phyloP scores from a whole-genome alignment of 805 yeast species.

The Candida rishiriensis region DNA sequence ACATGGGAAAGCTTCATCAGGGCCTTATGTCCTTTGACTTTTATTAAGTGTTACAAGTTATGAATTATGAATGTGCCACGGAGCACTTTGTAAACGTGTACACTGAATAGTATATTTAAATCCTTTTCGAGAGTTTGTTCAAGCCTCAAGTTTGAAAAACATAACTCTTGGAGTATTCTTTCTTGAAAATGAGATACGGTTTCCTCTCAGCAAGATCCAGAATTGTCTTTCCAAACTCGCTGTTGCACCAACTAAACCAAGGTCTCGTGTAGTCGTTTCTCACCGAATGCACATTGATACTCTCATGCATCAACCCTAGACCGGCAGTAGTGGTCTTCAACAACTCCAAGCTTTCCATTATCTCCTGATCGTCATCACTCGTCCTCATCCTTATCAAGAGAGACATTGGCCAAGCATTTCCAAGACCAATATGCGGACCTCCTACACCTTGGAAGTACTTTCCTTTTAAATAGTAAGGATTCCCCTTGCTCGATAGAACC shows the following conservation, averaged over 20 bases:
- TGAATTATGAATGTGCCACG: no score
- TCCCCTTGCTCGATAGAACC: slow-evolving; percentile 64
- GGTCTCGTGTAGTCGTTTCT: slow-evolving; percentile 63
- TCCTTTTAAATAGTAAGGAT: slow-evolving; percentile 74
- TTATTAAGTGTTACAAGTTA: no score
- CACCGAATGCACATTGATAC: slow-evolving; percentile 58
- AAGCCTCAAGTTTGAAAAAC: background rate
- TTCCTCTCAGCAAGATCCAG: slow-evolving; percentile 67
- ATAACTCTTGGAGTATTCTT: slow-evolving; percentile 24
- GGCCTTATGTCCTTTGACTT: no score
- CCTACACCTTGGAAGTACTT: slow-evolving; percentile 70
- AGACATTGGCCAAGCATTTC: slow-evolving; percentile 90
- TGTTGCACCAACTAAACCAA: slow-evolving; percentile 95
- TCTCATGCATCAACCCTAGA: slow-evolving; percentile 82
- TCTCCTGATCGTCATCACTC: slow-evolving; percentile 66
- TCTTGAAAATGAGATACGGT: slow-evolving; percentile 65
- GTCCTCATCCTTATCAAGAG: slow-evolving; percentile 73
- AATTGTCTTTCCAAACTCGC: slow-evolving; percentile 87
- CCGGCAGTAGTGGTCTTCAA: slow-evolving; percentile 63
- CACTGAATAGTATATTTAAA: background rate
- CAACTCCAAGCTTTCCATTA: slow-evolving; percentile 41
- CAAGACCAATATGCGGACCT: slow-evolving; percentile 84
- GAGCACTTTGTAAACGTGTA: background rate
- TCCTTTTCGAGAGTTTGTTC: background rate
- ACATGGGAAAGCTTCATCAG: no score